phyloP scores from a whole-genome alignment of 106 monocot species.

The Platanthera zijinensis region DNA sequence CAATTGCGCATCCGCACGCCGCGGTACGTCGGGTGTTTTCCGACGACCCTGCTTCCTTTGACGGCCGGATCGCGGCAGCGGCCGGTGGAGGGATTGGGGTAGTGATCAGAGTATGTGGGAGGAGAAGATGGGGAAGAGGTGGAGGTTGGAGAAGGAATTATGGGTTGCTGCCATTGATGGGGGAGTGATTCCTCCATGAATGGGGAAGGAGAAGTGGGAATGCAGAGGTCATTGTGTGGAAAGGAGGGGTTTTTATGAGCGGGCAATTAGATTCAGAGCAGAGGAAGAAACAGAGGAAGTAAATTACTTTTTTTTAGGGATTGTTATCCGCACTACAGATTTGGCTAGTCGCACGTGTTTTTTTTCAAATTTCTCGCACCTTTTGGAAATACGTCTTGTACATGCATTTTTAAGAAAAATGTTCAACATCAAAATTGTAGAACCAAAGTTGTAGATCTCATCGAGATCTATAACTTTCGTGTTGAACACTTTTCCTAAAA shows the following conservation, averaged over 20 bases:
- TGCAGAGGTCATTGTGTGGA: not conserved
- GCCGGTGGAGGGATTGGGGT: not conserved
- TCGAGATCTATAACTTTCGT: too few species aligned
- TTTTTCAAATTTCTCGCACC: too few species aligned
- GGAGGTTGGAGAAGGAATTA: conserved; percentile 8
- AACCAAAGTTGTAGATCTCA: too few species aligned
- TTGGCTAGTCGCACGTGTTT: too few species aligned
- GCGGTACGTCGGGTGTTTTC: conserved; percentile 46
- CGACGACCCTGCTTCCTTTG: conserved; percentile 22
- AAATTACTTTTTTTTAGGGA: too few species aligned
- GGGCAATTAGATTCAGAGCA: not conserved
- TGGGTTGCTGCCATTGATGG: not conserved
- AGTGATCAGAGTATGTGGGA: not conserved
- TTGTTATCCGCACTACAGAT: too few species aligned
- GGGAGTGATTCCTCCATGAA: conserved; percentile 6
- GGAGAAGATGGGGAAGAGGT: not conserved
- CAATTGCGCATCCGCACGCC: conserved; percentile 81
- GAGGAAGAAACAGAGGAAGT: not conserved
- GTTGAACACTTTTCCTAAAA: too few species aligned
- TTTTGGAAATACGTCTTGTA: too few species aligned
- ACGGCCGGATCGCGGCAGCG: not conserved
- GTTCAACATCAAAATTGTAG: too few species aligned
- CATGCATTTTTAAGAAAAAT: too few species aligned
- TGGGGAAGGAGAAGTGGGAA: not conserved
- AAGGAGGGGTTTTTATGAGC: not conserved